Conservation (phyloP, 2,329 filamentous ascomycete species). For the Diaporthe sp. region DNA sequence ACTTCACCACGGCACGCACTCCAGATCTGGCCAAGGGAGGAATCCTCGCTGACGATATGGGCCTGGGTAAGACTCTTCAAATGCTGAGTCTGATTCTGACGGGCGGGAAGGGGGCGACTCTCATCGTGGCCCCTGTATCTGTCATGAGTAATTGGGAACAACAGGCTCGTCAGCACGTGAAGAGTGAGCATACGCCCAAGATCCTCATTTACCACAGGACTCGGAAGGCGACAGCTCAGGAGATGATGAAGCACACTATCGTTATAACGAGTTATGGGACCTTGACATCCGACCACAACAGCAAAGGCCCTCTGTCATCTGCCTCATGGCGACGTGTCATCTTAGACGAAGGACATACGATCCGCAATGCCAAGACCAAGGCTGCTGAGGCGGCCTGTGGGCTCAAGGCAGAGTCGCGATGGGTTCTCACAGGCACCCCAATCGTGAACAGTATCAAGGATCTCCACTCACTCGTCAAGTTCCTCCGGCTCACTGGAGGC, state of each 20-base stretch:
- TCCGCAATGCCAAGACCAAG: slow-evolving; percentile 83
- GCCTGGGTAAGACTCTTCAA: slow-evolving; percentile 89
- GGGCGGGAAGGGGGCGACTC: slow-evolving; percentile 71
- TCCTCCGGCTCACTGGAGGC: slow-evolving; percentile 81
- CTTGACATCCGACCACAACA: slow-evolving; percentile 70
- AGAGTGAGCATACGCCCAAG: slow-evolving; percentile 71
- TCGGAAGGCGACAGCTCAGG: slow-evolving; percentile 67
- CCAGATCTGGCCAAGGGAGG: slow-evolving; percentile 82
- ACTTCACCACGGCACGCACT: slow-evolving; percentile 69
- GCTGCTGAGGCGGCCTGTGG: slow-evolving; percentile 76
- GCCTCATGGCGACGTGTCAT: slow-evolving; percentile 84
- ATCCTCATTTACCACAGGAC: slow-evolving; percentile 82
- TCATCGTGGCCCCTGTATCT: slow-evolving; percentile 85
- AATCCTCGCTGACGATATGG: slow-evolving; percentile 94
- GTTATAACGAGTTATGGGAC: slow-evolving; percentile 90
- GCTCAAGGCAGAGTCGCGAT: slow-evolving; percentile 78
- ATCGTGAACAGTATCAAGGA: slow-evolving; percentile 88
- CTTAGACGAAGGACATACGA: slow-evolving; percentile 86
- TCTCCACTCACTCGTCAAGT: slow-evolving; percentile 83
- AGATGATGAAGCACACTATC: slow-evolving; percentile 78
- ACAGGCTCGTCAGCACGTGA: slow-evolving; percentile 81
- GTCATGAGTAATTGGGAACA: slow-evolving; percentile 94
- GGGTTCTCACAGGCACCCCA: slow-evolving; percentile 85
- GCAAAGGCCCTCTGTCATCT: slow-evolving; percentile 58
- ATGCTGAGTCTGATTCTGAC: slow-evolving; percentile 83